These are phyloP conservation scores for Polygonum maritimum DNA, from an alignment of 148 eudicot species.

Conservation along the genomic window DNA sequence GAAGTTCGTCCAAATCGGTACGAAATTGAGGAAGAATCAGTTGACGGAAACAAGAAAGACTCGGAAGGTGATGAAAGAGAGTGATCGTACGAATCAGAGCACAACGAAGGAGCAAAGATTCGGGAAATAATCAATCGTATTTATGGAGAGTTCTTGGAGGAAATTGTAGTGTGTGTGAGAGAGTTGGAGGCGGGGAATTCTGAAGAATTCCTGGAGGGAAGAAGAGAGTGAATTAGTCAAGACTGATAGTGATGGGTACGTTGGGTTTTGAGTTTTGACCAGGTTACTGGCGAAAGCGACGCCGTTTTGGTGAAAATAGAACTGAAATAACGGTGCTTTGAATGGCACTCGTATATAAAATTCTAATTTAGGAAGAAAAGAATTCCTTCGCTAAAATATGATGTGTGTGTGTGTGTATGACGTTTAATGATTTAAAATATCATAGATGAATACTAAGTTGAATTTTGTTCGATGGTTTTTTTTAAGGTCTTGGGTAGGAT, in stretches of 20 bases:
- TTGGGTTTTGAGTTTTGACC: background rate
- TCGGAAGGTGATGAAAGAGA: background rate
- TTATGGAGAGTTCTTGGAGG: background rate
- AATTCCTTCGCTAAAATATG: no score
- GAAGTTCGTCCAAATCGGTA: background rate
- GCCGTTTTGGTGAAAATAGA: background rate
- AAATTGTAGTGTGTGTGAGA: background rate
- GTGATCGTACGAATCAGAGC: background rate
- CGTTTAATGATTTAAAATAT: no score
- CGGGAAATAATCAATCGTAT: background rate
- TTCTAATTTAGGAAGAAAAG: no score
- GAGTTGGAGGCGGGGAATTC: background rate
- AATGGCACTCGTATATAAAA: no score
- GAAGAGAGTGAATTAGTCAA: background rate
- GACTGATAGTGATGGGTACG: background rate
- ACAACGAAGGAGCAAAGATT: conserved; percentile 8
- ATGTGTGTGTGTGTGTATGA: no score
- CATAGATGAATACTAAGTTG: no score
- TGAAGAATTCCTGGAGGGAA: conserved; percentile 20
- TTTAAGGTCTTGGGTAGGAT: no score
- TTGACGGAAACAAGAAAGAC: background rate
- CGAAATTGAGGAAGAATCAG: background rate
- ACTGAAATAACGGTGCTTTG: background rate
- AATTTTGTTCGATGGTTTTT: no score
- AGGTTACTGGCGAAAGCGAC: background rate